These are phyloP conservation scores for Saprolegnia parasitica DNA, from an alignment of 352 stramenopile species.

Conservation along the genomic window DNA sequence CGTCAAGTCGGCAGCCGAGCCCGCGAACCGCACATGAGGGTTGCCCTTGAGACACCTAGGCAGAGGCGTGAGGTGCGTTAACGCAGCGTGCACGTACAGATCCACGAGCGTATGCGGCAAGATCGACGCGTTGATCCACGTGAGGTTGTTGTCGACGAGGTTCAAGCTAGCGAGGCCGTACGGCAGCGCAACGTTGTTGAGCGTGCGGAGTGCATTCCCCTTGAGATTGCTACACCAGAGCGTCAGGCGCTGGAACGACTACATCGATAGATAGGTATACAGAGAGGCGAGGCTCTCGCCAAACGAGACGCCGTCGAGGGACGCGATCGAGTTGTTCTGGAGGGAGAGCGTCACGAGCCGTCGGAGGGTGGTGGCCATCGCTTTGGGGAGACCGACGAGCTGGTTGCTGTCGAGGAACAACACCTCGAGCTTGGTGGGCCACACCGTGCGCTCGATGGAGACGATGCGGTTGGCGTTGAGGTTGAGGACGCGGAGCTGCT, in stretches of 20 bases:
- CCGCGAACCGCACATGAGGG: background rate
- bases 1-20: too few species aligned
- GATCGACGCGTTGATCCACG: constrained; percentile 3
- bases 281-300: background rate
- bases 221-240: constrained; percentile 12
- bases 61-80: background rate
- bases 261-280: background rate
- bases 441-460: background rate
- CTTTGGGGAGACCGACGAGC: background rate
- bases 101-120: background rate
- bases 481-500: background rate
- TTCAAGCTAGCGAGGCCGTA: background rate
- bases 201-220: background rate
- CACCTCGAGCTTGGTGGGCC: background rate
- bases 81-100: background rate
- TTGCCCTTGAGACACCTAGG: background rate
- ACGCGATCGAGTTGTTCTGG: constrained; percentile 9
- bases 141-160: background rate
- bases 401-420: constrained; percentile 16
- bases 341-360: background rate
- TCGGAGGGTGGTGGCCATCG: background rate
- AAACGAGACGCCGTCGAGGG: background rate
- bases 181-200: constrained; percentile 13
- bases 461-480: background rate
- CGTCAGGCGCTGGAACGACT: background rate